These are phyloP conservation scores for Stentor roeselii DNA, from an alignment of 73 alveolate species.

Conservation along the genomic window DNA sequence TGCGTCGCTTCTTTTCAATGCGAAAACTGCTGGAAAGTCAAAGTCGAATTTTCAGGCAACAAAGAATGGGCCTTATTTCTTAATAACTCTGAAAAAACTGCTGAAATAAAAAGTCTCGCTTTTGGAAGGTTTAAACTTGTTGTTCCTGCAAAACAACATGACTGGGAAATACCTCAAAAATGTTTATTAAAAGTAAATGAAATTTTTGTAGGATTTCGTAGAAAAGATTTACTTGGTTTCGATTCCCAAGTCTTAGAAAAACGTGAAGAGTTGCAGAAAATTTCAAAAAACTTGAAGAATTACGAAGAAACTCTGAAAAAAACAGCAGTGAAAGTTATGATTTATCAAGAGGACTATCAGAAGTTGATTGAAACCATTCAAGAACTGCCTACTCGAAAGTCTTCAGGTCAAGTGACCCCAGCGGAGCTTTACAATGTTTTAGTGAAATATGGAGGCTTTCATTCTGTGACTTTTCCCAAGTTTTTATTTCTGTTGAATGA, in stretches of 20 bases:
- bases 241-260: neutral
- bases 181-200: neutral
- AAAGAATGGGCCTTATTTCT: neutral
- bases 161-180: neutral
- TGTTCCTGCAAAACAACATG: constrained; percentile 23
- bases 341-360: neutral
- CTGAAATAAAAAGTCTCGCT: neutral
- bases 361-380: neutral
- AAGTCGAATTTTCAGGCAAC: neutral
- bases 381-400: neutral
- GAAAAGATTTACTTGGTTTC: neutral
- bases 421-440: neutral
- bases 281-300: neutral
- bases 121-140: neutral
- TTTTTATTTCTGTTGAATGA: neutral
- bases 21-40: neutral
- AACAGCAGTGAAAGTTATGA: neutral
- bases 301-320: neutral
- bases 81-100: neutral
- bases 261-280: neutral
- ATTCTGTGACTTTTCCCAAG: neutral
- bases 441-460: neutral
- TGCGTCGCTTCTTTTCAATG: neutral
- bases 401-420: neutral
- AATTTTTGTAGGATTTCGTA: neutral